Conservation (phyloP, 306 rosid species). For the Sindora glabra region DNA sequence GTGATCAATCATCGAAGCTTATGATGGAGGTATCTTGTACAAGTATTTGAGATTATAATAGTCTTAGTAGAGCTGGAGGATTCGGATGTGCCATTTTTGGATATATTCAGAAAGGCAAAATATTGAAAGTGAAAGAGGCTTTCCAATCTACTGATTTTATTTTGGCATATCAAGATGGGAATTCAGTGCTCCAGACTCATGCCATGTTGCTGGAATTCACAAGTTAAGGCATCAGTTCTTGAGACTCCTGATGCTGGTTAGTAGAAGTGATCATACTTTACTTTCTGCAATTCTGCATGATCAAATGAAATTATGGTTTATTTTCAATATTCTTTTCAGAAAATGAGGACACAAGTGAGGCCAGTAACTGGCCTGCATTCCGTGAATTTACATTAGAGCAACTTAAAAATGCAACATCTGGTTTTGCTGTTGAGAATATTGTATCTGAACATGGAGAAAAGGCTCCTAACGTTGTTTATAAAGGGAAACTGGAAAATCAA, state of each 20-base stretch:
- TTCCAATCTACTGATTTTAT: constrained; percentile 15
- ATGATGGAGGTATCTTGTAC: background rate
- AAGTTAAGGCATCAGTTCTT: constrained; percentile 64
- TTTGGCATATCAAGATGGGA: constrained; percentile 43
- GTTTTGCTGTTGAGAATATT: constrained; percentile 78
- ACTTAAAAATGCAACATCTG: constrained; percentile 77
- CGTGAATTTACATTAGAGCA: constrained; percentile 64
- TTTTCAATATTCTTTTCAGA: constrained; percentile 34
- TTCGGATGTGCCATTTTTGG: constrained; percentile 3
- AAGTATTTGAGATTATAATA: constrained; percentile 11
- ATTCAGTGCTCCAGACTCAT: constrained; percentile 53
- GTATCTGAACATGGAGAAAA: constrained; percentile 86
- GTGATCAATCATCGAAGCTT: constrained; percentile 1
- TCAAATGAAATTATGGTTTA: background rate
- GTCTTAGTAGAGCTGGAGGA: constrained; percentile 14
- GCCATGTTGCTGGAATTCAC: constrained; percentile 69
- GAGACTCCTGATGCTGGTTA: constrained; percentile 62
- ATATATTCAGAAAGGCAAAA: constrained; percentile 16
- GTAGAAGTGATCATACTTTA: constrained; percentile 13
- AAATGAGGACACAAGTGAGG: constrained; percentile 48
- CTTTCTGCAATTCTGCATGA: background rate
- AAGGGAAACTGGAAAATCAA: constrained; percentile 79
- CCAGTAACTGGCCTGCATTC: constrained; percentile 41
- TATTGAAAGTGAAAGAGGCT: constrained; percentile 25
- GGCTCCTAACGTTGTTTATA: constrained; percentile 84